Percentiles rank a stretch among this genome's conserved stretches.
phyloP scores from a whole-genome alignment of 192 early-diverging fungal genomes.

The Mortierella claussenii region DNA sequence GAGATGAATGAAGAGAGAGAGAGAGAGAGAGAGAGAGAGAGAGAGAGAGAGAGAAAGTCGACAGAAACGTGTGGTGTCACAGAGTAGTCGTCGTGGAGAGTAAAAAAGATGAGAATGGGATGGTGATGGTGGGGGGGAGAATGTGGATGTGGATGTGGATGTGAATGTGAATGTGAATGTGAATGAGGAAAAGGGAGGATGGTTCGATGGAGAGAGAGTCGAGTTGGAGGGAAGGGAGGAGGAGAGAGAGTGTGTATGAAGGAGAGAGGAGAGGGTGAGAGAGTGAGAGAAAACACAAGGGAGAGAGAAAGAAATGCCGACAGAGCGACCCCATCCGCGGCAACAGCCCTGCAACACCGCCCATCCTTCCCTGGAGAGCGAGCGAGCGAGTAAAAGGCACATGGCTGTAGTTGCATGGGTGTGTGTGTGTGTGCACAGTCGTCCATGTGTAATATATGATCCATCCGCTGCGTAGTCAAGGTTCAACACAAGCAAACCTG shows the following conservation, averaged over 20 bases:
- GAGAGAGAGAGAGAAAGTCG: neutral
- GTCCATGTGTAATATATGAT: too few relatives aligned
- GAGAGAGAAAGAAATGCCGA: neutral
- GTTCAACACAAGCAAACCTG: too few relatives aligned
- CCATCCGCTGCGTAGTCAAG: too few relatives aligned
- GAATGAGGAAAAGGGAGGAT: neutral
- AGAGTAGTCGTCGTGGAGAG: neutral
- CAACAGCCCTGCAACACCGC: too few relatives aligned
- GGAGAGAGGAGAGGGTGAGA: conserved; percentile 2
- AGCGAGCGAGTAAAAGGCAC: too few relatives aligned
- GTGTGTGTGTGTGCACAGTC: too few relatives aligned
- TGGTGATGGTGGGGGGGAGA: neutral
- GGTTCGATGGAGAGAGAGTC: neutral
- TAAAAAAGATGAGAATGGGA: neutral
- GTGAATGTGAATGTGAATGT: neutral
- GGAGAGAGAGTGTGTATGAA: neutral
- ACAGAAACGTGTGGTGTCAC: neutral
- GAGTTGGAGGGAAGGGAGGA: neutral
- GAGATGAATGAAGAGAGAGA: neutral
- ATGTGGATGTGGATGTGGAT: neutral
- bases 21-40: neutral
- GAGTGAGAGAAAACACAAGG: conserved; percentile 1
- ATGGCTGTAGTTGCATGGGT: too few relatives aligned
- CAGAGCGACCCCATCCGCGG: too few relatives aligned
- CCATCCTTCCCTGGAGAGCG: too few relatives aligned